Base-by-base conservation (phyloP, 352 stramenopile species). In the Aphanomyces cochlioides region DNA sequence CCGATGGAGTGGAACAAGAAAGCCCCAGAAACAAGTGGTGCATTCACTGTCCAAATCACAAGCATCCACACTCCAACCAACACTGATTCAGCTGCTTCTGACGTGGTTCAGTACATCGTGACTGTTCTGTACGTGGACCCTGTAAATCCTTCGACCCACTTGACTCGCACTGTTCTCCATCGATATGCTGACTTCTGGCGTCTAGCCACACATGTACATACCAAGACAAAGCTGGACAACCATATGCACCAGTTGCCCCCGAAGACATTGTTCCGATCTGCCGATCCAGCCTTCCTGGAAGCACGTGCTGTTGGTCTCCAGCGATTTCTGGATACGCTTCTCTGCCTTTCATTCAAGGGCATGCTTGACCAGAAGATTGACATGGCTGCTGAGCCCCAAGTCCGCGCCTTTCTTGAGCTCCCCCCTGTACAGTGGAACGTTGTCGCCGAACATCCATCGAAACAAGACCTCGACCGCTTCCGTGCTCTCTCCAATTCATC, bases 1-100 rank as follows among this genome's bases (percentile, higher is more conserved):
- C 83, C 86, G 0, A 73, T 66, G 8, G 78, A 73, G 34, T 93
- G 85, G 84, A 40, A 76, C 19, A 41, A 78, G 4, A 75, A 88
- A 6, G 74, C 74, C n/a, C 39, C 19, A 6, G 74, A 70, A n/a
- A 76, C 59, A 0, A 77, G 85, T 5, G 82, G 83, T 7, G 77
- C 76, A 3, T 93, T 93, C 67, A 92, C 86, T 0, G 79, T 90
- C 17, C 83, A 92, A 66, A 82, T 92, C 45, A 82, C 82, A 2
- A 77, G 79, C 17, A 78, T 92, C 12, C 54, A 70, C 36, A n/a
- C 48, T 17, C 54, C 37, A 37, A 12, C 39, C 21, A n/a, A 12
- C 43, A 50, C 43, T n/a, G 43, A 12, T n/a, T 72, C 80, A 2
- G 72, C 90, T 39, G 59, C 76, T 2, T 76, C 83, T 34, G 79